phyloP scores from a whole-genome alignment of 768 basidiomycete species.

The Xerocomellus intermedius region DNA sequence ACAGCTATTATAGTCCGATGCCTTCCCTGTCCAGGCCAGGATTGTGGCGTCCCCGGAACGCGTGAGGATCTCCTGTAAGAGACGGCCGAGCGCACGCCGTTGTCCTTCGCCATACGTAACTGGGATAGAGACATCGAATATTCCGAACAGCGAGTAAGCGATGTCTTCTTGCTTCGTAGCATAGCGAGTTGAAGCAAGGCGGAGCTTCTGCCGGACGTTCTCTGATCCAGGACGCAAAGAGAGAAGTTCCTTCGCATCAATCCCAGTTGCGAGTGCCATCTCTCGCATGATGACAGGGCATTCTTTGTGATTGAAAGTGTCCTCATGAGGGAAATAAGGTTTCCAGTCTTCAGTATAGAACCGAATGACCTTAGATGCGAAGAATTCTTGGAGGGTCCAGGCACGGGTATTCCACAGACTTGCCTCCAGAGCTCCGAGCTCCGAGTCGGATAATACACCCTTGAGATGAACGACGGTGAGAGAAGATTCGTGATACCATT shows the following conservation, averaged over 20 bases:
- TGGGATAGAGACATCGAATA: conserved; percentile 21
- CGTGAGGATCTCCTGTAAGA: conserved; percentile 16
- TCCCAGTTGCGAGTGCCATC: conserved; percentile 14
- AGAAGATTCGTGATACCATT: conserved; percentile 26
- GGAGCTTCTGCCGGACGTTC: conserved; percentile 16
- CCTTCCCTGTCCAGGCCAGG: conserved; percentile 20
- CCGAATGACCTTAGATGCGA: conserved; percentile 23
- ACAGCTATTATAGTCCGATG: conserved; percentile 24
- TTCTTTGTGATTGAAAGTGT: conserved; percentile 16
- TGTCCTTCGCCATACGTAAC: conserved; percentile 26
- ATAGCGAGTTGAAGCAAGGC: conserved; percentile 19
- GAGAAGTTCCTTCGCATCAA: conserved; percentile 10
- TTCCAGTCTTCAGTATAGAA: conserved; percentile 26
- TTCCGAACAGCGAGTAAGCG: conserved; percentile 28
- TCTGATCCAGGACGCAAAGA: conserved; percentile 15
- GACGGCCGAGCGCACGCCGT: conserved; percentile 21
- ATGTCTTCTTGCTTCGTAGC: conserved; percentile 27
- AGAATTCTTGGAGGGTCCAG: conserved; percentile 25
- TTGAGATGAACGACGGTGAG: conserved; percentile 25
- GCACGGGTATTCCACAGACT: conserved; percentile 27
- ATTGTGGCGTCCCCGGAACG: conserved; percentile 14
- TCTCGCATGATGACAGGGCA: conserved; percentile 19
- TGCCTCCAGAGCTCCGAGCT: conserved; percentile 3
- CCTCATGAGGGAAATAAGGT: conserved; percentile 15
- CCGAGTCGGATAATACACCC: conserved; percentile 9